Evolutionary conservation across 1,284 basidiomycete species (phyloP), one percentile per base, ranked within the genome.

Genomic region (Irpex sp.): DNA sequence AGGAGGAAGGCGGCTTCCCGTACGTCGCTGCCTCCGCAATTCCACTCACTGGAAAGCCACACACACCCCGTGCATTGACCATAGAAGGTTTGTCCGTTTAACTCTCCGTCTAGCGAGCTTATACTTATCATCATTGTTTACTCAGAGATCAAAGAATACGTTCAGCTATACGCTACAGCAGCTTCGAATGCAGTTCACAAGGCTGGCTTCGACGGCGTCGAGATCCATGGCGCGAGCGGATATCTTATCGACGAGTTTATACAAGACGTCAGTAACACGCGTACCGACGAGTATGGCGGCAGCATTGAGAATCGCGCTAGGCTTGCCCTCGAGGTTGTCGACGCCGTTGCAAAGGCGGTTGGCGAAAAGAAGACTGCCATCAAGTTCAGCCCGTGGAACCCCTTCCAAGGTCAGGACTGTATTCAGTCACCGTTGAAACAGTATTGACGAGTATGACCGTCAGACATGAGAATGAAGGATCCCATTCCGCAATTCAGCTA

Each of bases 281-380:
- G 86, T 26, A 83, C 81, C 9, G 87, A 89, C 72, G 75, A 79
- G 57, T 90, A 86, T 69, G 86, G 86, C 5, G 86, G 85, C 3
- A 78, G 78, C 1, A 64, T 85, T 19, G 82, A 85, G 72, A 86
- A 86, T 69, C 76, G 86, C 15, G 68, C 75, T 2, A 74, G 82
- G 9, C 87, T 88, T 63, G 68, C 77, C 1, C 73, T 85, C 65
- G 78, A 79, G 67, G 76, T 86, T 9, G 73, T 85, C 2, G 78
- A 82, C 17, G 79, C 82, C 0, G 81, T 83, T 2, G 71, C 67
- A 0, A 60, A 72, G 2, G 75, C 73, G 11, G 67, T 83, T 5
- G 81, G 81, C 0, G 68, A 70, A 17, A 72, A 76, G 37, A 73
- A 77, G 56, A 79, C 81, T 2, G 83, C 76, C 2, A 78, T 89